Percentiles rank a stretch among this genome's conserved stretches.
phyloP scores from a whole-genome alignment of 2,329 filamentous ascomycete species.

The Colletotrichum echinochloae region DNA sequence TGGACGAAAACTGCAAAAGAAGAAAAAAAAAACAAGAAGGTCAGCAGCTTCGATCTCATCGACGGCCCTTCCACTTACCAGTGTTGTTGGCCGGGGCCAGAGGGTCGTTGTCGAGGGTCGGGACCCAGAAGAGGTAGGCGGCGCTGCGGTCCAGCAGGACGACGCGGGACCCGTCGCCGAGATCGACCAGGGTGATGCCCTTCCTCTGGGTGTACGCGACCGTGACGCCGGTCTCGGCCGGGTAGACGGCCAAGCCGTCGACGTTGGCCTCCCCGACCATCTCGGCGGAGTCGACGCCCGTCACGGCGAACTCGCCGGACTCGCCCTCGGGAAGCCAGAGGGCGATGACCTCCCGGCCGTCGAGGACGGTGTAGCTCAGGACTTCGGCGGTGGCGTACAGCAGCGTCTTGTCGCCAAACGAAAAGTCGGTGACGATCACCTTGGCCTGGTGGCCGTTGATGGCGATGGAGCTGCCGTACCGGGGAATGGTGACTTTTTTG shows the following conservation, averaged over 20 bases:
- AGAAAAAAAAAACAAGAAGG: neutral
- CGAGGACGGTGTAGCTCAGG: conserved; percentile 62
- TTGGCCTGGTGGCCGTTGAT: conserved; percentile 73
- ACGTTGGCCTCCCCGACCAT: conserved; percentile 54
- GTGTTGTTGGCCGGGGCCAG: conserved; percentile 58
- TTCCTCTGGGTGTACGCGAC: conserved; percentile 61
- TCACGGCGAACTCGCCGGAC: conserved; percentile 64
- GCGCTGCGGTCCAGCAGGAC: conserved; percentile 65
- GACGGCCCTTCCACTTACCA: conserved; percentile 47
- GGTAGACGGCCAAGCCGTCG: conserved; percentile 55
- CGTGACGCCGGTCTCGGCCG: conserved; percentile 54
- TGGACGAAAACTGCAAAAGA: conserved; percentile 60
- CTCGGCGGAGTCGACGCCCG: conserved; percentile 47
- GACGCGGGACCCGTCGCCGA: conserved; percentile 60
- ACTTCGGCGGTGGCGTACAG: conserved; percentile 69
- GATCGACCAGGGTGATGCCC: conserved; percentile 60
- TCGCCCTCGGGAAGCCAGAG: conserved; percentile 68
- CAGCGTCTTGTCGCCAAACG: conserved; percentile 62
- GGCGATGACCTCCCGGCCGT: conserved; percentile 59
- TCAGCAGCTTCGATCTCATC: neutral
- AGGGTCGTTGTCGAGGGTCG: conserved; percentile 61
- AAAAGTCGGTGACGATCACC: conserved; percentile 71
- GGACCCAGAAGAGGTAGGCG: conserved; percentile 69
- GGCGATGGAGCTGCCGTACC: conserved; percentile 59
- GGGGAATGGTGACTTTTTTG: conserved; percentile 61